Percentiles rank a stretch among this genome's conserved stretches.
phyloP scores from a whole-genome alignment of 2,329 filamentous ascomycete genomes.

The Colletotrichum incanum region DNA sequence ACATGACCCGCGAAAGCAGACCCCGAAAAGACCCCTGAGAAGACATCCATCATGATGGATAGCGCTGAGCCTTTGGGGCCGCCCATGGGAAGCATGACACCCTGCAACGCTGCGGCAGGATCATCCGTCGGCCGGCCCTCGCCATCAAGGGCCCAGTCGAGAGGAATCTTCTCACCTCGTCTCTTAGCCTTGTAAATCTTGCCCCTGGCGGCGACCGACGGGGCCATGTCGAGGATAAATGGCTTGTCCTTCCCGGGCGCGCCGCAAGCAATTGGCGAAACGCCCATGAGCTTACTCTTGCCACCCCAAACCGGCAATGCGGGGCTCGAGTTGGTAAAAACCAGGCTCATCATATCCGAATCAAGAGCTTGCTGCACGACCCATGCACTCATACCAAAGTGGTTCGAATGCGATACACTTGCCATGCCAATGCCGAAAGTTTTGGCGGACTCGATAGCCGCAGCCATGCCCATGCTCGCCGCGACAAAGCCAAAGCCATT shows the following conservation, averaged over 20 bases:
- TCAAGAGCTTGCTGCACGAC: constrained; percentile 84
- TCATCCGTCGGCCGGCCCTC: constrained; percentile 81
- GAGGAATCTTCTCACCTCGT: constrained; percentile 78
- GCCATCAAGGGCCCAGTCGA: constrained; percentile 82
- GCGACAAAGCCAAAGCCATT: constrained; percentile 85
- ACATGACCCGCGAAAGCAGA: constrained; percentile 85
- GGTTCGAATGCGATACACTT: constrained; percentile 82
- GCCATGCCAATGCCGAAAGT: constrained; percentile 82
- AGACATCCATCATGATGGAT: constrained; percentile 91
- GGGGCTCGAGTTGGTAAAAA: constrained; percentile 81
- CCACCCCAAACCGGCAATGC: constrained; percentile 82
- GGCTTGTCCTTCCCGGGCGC: constrained; percentile 74
- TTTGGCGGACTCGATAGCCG: constrained; percentile 77
- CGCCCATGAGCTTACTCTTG: constrained; percentile 78
- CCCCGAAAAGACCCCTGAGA: constrained; percentile 84
- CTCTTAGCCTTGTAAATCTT: constrained; percentile 81
- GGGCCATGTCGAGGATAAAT: constrained; percentile 85
- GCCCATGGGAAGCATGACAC: constrained; percentile 90
- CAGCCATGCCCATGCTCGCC: constrained; percentile 76
- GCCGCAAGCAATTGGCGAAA: constrained; percentile 82
- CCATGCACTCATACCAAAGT: constrained; percentile 89
- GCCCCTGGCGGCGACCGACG: constrained; percentile 78
- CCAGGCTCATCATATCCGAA: constrained; percentile 77
- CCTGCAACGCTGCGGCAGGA: constrained; percentile 78
- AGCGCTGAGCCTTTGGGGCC: constrained; percentile 86